A percentile compares a stretch with the other conserved stretches of the same genome.
Evolutionary conservation across 2,329 filamentous ascomycete species (phyloP).

Genomic region (Lachnellula cervina): DNA sequence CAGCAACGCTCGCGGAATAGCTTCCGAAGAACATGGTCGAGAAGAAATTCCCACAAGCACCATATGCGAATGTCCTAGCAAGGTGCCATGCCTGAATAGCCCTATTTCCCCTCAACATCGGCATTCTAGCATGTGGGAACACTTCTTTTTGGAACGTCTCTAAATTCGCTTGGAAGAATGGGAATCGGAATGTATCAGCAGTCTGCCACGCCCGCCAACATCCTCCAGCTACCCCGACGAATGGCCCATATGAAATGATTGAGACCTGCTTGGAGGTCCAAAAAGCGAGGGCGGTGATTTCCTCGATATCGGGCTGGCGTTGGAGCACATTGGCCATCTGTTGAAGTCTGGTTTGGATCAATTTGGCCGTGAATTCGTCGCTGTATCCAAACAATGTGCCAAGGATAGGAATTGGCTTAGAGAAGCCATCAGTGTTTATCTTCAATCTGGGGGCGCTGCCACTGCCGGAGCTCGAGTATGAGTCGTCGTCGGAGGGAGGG

Average conservation of each 20-base stretch:
- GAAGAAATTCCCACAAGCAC: constrained; percentile 16
- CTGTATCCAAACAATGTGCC: constrained; percentile 23
- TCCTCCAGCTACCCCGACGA: constrained; percentile 22
- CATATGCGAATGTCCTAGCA: constrained; percentile 21
- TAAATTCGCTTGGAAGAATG: constrained; percentile 28
- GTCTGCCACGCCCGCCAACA: constrained; percentile 23
- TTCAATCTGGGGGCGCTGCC: not conserved
- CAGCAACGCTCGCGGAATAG: constrained; percentile 23
- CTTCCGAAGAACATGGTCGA: constrained; percentile 18
- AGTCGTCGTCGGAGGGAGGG: constrained; percentile 26
- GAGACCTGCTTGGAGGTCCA: constrained; percentile 25
- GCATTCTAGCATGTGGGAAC: constrained; percentile 13
- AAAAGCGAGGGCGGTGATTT: constrained; percentile 25
- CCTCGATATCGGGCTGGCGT: constrained; percentile 23
- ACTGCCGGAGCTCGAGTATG: constrained; percentile 16
- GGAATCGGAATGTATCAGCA: constrained; percentile 22
- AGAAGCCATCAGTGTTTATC: not conserved
- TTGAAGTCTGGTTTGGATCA: constrained; percentile 4
- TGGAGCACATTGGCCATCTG: constrained; percentile 9
- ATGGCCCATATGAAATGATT: constrained; percentile 24
- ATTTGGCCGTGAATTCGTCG: constrained; percentile 3
- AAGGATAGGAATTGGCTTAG: constrained; percentile 24
- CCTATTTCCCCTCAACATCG: constrained; percentile 12
- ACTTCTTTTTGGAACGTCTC: constrained; percentile 19
- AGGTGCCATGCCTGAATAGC: constrained; percentile 24